These are phyloP conservation scores for Verticillium klebahnii DNA, from an alignment of 2,329 filamentous ascomycete genomes.

Conservation along the genomic window DNA sequence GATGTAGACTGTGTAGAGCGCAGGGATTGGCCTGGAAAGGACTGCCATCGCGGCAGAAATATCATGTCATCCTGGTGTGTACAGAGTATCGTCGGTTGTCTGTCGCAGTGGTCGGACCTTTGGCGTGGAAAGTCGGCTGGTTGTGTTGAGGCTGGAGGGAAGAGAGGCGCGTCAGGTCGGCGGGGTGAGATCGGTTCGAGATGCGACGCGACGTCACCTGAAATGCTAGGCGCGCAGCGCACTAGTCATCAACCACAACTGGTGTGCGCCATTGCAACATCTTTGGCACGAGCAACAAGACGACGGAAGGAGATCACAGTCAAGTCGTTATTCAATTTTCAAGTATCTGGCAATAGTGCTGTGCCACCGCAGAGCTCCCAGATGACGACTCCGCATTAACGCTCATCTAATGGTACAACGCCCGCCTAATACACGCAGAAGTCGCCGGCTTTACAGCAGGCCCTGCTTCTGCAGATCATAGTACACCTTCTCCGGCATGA, in stretches of 20 bases:
- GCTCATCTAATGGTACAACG: not conserved
- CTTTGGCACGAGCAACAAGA: no score
- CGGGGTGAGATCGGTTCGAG: not conserved
- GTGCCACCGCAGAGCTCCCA: not conserved
- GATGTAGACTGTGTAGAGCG: conserved; percentile 91
- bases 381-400: not conserved
- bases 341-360: no score
- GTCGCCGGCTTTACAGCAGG: conserved; percentile 52
- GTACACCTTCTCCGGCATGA: conserved; percentile 99
- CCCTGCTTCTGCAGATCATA: conserved; percentile 92
- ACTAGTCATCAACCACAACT: not conserved
- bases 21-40: conserved; percentile 61
- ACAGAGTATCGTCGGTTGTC: conserved; percentile 4
- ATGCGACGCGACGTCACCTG: not conserved
- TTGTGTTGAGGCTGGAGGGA: not conserved
- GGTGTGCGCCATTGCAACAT: no score
- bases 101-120: not conserved
- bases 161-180: not conserved
- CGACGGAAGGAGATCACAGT: not conserved
- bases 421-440: not conserved
- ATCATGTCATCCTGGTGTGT: conserved; percentile 11
- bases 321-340: not conserved
- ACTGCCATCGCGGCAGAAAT: conserved; percentile 30
- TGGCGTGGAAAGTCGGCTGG: not conserved
- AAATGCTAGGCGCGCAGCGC: not conserved